Conservation (phyloP, 1,139 yeast genomes). For the Kodamaea suecica region DNA sequence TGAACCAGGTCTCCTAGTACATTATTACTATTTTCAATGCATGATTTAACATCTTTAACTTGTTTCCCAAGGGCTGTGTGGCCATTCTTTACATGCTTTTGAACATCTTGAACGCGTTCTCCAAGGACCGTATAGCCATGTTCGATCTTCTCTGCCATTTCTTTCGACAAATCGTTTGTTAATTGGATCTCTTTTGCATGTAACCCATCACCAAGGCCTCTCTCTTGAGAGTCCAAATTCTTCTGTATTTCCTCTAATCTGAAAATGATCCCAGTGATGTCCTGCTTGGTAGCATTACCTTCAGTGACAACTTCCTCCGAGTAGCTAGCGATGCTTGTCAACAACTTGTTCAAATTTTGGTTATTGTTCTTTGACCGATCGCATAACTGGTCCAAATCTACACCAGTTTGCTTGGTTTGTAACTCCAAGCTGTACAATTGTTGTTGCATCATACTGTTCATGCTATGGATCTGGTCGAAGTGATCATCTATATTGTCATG, state of each 20-base stretch:
- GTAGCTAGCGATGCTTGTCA: slow-evolving; percentile 32
- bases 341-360: slow-evolving; percentile 34
- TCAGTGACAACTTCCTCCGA: slow-evolving; percentile 36
- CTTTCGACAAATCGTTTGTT: neutral
- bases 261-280: slow-evolving; percentile 23
- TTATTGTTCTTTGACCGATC: slow-evolving; percentile 45
- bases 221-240: slow-evolving; percentile 2
- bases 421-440: slow-evolving; percentile 33
- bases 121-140: neutral
- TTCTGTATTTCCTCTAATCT: slow-evolving; percentile 20
- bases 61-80: too few species aligned
- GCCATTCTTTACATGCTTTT: too few species aligned
- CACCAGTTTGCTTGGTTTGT: slow-evolving; percentile 32
- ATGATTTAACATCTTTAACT: too few species aligned
- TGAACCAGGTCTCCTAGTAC: too few species aligned
- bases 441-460: slow-evolving; percentile 28
- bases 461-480: slow-evolving; percentile 26
- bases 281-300: slow-evolving; percentile 37
- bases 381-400: slow-evolving; percentile 37
- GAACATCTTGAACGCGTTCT: too few species aligned
- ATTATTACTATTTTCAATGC: too few species aligned
- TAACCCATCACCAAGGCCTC: neutral
- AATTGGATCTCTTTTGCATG: neutral
- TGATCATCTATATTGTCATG: slow-evolving; percentile 33
- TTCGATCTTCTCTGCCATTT: neutral